These are phyloP conservation scores for Aspergillus piperis DNA, from an alignment of 2,329 filamentous ascomycete species.

Conservation along the genomic window DNA sequence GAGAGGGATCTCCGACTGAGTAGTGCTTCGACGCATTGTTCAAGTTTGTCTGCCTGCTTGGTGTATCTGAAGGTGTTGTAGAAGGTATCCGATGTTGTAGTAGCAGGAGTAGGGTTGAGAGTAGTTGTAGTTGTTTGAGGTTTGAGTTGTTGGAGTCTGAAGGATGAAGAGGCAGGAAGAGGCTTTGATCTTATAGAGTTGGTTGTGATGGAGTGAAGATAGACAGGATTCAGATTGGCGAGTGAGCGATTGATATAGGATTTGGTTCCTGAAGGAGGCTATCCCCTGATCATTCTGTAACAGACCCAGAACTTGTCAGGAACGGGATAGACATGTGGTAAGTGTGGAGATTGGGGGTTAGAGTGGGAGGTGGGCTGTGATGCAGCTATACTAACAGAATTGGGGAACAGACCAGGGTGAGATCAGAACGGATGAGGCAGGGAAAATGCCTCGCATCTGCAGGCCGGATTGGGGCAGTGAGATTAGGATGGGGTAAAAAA, in stretches of 20 bases:
- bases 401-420: slow-evolving; percentile 17
- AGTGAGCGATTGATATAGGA: slow-evolving; percentile 24
- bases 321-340: slow-evolving; percentile 15
- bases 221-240: slow-evolving; percentile 24
- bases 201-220: slow-evolving; percentile 24
- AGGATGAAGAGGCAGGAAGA: slow-evolving; percentile 8
- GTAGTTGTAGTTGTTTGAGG: slow-evolving; percentile 5
- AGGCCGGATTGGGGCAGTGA: slow-evolving; percentile 16
- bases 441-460: slow-evolving; percentile 19
- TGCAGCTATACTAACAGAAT: slow-evolving; percentile 16
- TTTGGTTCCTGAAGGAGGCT: slow-evolving; percentile 25
- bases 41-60: slow-evolving; percentile 22
- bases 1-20: slow-evolving; percentile 33
- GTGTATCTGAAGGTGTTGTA: slow-evolving; percentile 18
- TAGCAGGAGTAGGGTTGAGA: slow-evolving; percentile 7
- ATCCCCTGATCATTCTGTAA: slow-evolving; percentile 25
- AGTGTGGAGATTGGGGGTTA: slow-evolving; percentile 20
- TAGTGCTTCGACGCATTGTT: slow-evolving; percentile 32
- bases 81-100: slow-evolving; percentile 14
- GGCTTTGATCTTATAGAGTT: slow-evolving; percentile 16
- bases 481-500: slow-evolving; percentile 9
- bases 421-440: slow-evolving; percentile 15
- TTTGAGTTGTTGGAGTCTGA: not conserved
- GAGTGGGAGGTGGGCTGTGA: slow-evolving; percentile 23
- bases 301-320: slow-evolving; percentile 21